Conservation (phyloP, 2,329 filamentous ascomycete species). For the Colletotrichum lentis region DNA sequence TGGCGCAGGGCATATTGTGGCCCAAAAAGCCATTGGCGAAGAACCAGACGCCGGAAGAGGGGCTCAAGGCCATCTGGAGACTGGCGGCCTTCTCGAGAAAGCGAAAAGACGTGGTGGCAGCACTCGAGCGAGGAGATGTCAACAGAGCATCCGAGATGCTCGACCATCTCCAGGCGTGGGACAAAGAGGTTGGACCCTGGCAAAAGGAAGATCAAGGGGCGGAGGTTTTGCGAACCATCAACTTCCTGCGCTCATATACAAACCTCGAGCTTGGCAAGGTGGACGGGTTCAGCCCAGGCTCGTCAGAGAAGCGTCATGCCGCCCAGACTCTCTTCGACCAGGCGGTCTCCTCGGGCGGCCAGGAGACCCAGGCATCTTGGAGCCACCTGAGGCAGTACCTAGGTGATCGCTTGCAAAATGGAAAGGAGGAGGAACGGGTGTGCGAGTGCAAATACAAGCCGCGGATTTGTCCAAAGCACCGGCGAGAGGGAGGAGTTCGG, state of each 20-base stretch:
- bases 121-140: conserved; percentile 6
- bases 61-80: conserved; percentile 17
- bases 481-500: neutral
- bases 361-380: conserved; percentile 9
- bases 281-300: neutral
- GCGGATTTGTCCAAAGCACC: conserved; percentile 8
- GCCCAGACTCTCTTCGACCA: conserved; percentile 1
- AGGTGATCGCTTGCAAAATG: neutral
- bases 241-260: conserved; percentile 22
- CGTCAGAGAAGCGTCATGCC: neutral
- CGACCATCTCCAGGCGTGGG: conserved; percentile 1
- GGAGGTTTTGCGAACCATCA: conserved; percentile 20
- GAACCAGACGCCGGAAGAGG: neutral
- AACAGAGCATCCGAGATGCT: conserved; percentile 2
- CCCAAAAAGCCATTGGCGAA: neutral
- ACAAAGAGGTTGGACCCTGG: conserved; percentile 2
- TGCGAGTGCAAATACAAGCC: conserved; percentile 26
- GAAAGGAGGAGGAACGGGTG: neutral
- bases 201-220: neutral
- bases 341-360: too few species aligned
- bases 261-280: conserved; percentile 3
- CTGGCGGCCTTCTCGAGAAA: conserved; percentile 24
- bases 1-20: neutral
- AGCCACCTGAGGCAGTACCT: neutral
- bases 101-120: conserved; percentile 18